Percentiles rank a stretch among this genome's conserved stretches.
These are phyloP conservation scores for Prinsepia uniflora DNA, from an alignment of 306 rosid genomes.

Conservation along the genomic window DNA sequence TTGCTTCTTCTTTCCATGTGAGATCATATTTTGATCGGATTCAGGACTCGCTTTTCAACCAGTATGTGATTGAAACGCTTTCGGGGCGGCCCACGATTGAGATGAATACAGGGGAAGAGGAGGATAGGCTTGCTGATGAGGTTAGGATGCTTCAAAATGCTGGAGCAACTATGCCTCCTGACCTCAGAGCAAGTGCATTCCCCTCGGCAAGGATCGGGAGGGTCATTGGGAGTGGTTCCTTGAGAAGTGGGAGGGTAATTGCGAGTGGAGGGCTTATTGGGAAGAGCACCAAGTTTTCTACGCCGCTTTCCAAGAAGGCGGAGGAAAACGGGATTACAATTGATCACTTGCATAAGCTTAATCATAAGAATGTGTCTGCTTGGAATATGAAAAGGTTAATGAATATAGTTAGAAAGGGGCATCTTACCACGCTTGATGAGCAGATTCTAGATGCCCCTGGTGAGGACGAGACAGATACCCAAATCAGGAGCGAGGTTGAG, in stretches of 20 bases:
- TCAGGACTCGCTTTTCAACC: conserved; percentile 75
- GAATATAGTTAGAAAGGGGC: conserved; percentile 62
- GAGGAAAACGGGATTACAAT: conserved; percentile 57
- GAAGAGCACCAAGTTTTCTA: conserved; percentile 39
- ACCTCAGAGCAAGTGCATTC: conserved; percentile 47
- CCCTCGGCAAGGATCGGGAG: conserved; percentile 35
- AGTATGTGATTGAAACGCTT: conserved; percentile 71
- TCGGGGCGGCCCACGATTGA: conserved; percentile 76
- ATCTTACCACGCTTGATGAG: conserved; percentile 67
- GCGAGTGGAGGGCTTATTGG: conserved; percentile 44
- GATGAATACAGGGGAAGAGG: conserved; percentile 62
- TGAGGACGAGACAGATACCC: conserved; percentile 47
- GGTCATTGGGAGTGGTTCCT: conserved; percentile 39
- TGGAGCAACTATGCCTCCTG: conserved; percentile 75
- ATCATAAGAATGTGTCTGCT: conserved; percentile 73
- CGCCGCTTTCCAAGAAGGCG: conserved; percentile 34
- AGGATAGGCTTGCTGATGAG: conserved; percentile 65
- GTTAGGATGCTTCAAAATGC: conserved; percentile 75
- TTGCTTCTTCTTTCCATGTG: conserved; percentile 83
- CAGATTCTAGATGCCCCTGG: conserved; percentile 40
- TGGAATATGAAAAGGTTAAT: conserved; percentile 95
- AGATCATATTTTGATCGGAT: conserved; percentile 81
- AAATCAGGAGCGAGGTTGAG: conserved; percentile 68
- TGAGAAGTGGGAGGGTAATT: conserved; percentile 41
- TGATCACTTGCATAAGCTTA: conserved; percentile 68